Evolutionary conservation across 768 basidiomycete genomes (phyloP).

Genomic region (Gelatoporia subvermispora): DNA sequence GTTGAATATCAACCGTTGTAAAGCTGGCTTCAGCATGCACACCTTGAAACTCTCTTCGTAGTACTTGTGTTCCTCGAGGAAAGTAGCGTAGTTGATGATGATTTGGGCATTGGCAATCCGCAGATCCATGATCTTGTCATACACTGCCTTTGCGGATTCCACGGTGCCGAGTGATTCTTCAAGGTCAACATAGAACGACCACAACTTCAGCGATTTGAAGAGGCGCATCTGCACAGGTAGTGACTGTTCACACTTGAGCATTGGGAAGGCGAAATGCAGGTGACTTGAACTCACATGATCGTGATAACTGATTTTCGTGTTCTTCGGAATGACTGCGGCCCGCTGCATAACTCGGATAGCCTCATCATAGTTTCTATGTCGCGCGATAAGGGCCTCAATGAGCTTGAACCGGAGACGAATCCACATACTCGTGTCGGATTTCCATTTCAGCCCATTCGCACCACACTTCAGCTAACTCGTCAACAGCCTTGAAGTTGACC

Average conservation of each 20-base stretch:
- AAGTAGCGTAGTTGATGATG: slow-evolving; percentile 94
- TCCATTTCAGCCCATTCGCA: slow-evolving; percentile 99
- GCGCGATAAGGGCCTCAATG: slow-evolving; percentile 10
- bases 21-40: too few relatives aligned
- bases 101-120: slow-evolving; percentile 98
- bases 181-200: slow-evolving; percentile 98
- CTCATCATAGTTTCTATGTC: slow-evolving; percentile 89
- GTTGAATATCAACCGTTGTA: neutral
- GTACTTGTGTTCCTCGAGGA: slow-evolving; percentile 96
- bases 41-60: slow-evolving; percentile 99
- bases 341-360: slow-evolving; percentile 95
- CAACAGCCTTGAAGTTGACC: slow-evolving; percentile 90
- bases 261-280: slow-evolving; percentile 9
- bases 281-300: slow-evolving; percentile 71
- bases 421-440: slow-evolving; percentile 83
- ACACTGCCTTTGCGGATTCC: slow-evolving; percentile 86
- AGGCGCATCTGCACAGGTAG: slow-evolving; percentile 83
- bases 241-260: slow-evolving; percentile 38
- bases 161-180: slow-evolving; percentile 96
- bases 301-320: slow-evolving; percentile 87
- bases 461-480: slow-evolving; percentile 98
- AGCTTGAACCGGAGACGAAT: neutral
- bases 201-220: slow-evolving; percentile 97
- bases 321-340: slow-evolving; percentile 87
- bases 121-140: slow-evolving; percentile 94